Percentiles rank a stretch among this genome's conserved stretches.
phyloP scores from a whole-genome alignment of 1,284 basidiomycete species.

The Sporisorium scitamineum region DNA sequence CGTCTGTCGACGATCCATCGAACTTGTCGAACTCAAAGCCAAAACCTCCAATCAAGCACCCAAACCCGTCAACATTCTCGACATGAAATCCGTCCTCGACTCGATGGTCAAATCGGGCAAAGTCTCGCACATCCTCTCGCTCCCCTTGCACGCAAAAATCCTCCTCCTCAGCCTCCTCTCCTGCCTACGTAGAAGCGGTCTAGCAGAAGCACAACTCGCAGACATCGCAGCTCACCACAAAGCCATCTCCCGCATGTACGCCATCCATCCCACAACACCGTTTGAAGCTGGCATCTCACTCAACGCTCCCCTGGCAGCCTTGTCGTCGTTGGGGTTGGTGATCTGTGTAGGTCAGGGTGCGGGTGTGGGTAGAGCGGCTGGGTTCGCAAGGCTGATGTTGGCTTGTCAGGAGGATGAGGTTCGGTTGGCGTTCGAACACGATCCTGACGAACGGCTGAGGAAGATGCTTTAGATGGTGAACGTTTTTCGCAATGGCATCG shows the following conservation, averaged over 20 bases:
- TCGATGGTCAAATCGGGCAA: slow-evolving; percentile 92
- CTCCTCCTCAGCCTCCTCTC: slow-evolving; percentile 81
- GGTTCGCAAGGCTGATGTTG: slow-evolving; percentile 57
- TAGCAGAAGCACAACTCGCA: slow-evolving; percentile 86
- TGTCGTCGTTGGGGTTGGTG: slow-evolving; percentile 58
- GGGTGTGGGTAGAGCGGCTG: slow-evolving; percentile 55
- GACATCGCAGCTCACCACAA: slow-evolving; percentile 73
- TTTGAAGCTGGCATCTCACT: slow-evolving; percentile 13
- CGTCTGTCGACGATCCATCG: slow-evolving; percentile 77
- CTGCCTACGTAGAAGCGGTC: slow-evolving; percentile 84
- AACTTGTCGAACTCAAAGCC: slow-evolving; percentile 51
- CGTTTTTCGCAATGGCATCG: slow-evolving; percentile 5
- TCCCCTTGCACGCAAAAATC: slow-evolving; percentile 63
- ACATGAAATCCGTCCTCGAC: slow-evolving; percentile 85
- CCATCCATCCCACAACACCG: slow-evolving; percentile 14
- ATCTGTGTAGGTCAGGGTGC: slow-evolving; percentile 63
- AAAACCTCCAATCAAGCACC: slow-evolving; percentile 56
- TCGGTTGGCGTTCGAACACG: slow-evolving; percentile 56
- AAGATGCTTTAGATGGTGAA: slow-evolving; percentile 50
- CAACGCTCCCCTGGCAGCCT: slow-evolving; percentile 46
- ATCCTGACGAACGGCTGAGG: slow-evolving; percentile 49
- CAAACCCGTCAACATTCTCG: slow-evolving; percentile 77
- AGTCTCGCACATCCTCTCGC: slow-evolving; percentile 67
- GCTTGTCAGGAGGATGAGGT: slow-evolving; percentile 65
- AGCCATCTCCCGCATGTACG: slow-evolving; percentile 56